phyloP scores from a whole-genome alignment of 108 stramenopile species.

The Nannochloropsis salina region DNA sequence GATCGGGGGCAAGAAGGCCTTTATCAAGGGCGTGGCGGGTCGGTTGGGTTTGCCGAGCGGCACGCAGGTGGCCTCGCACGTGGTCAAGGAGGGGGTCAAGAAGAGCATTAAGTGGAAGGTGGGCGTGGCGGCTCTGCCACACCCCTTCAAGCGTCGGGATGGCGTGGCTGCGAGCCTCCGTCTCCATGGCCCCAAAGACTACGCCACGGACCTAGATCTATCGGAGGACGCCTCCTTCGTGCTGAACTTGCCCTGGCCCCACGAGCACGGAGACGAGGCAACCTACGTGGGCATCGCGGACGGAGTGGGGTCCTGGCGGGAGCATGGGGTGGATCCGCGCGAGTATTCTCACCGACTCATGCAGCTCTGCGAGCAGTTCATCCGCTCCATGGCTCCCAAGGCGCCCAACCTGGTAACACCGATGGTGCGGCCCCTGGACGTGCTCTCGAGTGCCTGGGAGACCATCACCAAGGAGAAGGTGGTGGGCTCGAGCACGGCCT shows the following conservation, averaged over 20 bases:
- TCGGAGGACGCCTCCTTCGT: constrained; percentile 78
- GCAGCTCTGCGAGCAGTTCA: constrained; percentile 50
- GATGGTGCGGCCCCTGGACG: constrained; percentile 52
- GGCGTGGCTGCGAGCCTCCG: constrained; percentile 64
- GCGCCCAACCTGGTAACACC: constrained; percentile 63
- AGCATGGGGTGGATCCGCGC: constrained; percentile 84
- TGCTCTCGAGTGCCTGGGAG: constrained; percentile 56
- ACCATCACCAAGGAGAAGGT: constrained; percentile 59
- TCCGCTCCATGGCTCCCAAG: constrained; percentile 32
- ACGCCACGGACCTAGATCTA: constrained; percentile 61
- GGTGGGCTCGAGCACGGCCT: constrained; percentile 78
- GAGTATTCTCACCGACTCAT: constrained; percentile 76
- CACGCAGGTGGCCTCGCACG: neutral
- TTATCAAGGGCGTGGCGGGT: constrained; percentile 65
- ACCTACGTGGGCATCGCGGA: constrained; percentile 87
- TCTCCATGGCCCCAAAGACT: constrained; percentile 62
- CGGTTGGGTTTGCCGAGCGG: neutral
- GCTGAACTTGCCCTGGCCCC: constrained; percentile 36
- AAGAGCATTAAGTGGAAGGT: constrained; percentile 68
- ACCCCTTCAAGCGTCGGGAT: constrained; percentile 77
- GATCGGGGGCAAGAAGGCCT: constrained; percentile 81
- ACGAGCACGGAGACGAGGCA: constrained; percentile 49
- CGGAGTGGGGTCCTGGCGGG: constrained; percentile 92
- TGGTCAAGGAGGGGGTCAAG: constrained; percentile 59
- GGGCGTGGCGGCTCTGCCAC: constrained; percentile 73